These are phyloP conservation scores for Xylariaceae sp. DNA, from an alignment of 2,329 filamentous ascomycete genomes.

Conservation along the genomic window DNA sequence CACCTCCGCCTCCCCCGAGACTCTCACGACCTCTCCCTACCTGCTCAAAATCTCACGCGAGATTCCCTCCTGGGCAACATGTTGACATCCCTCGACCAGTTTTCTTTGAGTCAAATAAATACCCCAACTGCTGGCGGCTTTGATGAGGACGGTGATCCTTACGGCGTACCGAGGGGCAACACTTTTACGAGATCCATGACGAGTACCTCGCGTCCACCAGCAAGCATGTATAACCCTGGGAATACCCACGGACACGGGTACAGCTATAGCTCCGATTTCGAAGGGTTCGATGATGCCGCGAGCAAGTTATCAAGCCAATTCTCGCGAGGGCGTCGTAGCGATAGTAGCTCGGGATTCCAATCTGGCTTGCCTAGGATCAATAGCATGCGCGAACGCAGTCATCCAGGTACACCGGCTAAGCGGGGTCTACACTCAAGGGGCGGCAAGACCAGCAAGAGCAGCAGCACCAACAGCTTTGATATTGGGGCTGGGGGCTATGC, in stretches of 20 bases:
- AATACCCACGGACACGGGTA: slow-evolving; percentile 49
- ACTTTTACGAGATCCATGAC: slow-evolving; percentile 39
- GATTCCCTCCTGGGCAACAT: slow-evolving; percentile 96
- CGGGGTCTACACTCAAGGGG: slow-evolving; percentile 59
- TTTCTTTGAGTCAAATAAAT: slow-evolving; percentile 61
- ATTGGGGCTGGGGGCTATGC: slow-evolving; percentile 68
- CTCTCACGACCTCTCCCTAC: slow-evolving; percentile 86
- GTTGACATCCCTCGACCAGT: slow-evolving; percentile 88
- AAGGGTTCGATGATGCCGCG: slow-evolving; percentile 58
- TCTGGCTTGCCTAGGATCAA: slow-evolving; percentile 65
- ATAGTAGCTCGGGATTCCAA: slow-evolving; percentile 78
- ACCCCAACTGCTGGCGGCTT: slow-evolving; percentile 41
- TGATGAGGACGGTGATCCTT: slow-evolving; percentile 45
- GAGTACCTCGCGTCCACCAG: slow-evolving; percentile 32
- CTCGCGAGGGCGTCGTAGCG: slow-evolving; percentile 72
- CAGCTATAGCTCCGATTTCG: slow-evolving; percentile 68
- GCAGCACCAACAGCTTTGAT: slow-evolving; percentile 63
- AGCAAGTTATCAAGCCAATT: slow-evolving; percentile 58
- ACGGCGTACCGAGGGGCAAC: slow-evolving; percentile 35
- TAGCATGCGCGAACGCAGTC: slow-evolving; percentile 60
- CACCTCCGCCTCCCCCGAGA: slow-evolving; percentile 53
- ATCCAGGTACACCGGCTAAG: slow-evolving; percentile 45
- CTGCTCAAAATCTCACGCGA: slow-evolving; percentile 75
- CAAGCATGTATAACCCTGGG: slow-evolving; percentile 26
- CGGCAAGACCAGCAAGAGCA: slow-evolving; percentile 74